phyloP scores from a whole-genome alignment of 768 basidiomycete species.

The Amylocystis lapponica region DNA sequence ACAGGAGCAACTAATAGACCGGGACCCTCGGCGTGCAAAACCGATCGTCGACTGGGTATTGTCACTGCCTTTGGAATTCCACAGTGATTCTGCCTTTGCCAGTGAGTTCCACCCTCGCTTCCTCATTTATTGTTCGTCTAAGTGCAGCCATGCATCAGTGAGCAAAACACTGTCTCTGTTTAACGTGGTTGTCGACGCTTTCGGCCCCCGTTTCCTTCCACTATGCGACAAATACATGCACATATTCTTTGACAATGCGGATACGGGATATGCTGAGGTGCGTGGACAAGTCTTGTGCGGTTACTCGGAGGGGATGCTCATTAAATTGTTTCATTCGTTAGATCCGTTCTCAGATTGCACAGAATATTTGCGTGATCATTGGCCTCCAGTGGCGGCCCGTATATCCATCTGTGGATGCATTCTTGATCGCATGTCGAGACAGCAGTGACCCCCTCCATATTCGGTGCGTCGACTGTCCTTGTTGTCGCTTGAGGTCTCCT shows the following conservation, averaged over 20 bases:
- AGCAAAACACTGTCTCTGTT: conserved; percentile 68
- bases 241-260: conserved; percentile 67
- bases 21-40: conserved; percentile 76
- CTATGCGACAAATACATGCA: conserved; percentile 64
- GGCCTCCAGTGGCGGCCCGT: conserved; percentile 64
- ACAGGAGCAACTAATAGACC: conserved; percentile 43
- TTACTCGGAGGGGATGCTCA: conserved; percentile 6
- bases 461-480: conserved; percentile 33
- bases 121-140: background rate
- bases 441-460: conserved; percentile 54
- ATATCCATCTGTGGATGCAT: conserved; percentile 47
- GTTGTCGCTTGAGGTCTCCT: background rate
- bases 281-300: conserved; percentile 4
- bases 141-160: conserved; percentile 39
- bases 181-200: conserved; percentile 57
- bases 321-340: conserved; percentile 20
- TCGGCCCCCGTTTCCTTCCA: conserved; percentile 61
- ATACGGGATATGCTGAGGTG: conserved; percentile 85
- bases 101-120: conserved; percentile 39
- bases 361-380: conserved; percentile 52
- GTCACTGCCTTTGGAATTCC: conserved; percentile 73
- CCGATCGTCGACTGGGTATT: conserved; percentile 74
- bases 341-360: conserved; percentile 69
- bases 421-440: conserved; percentile 50
- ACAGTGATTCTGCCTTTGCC: conserved; percentile 80